Base-by-base conservation (phyloP, 768 basidiomycete species). In the Crepidotus variabilis region DNA sequence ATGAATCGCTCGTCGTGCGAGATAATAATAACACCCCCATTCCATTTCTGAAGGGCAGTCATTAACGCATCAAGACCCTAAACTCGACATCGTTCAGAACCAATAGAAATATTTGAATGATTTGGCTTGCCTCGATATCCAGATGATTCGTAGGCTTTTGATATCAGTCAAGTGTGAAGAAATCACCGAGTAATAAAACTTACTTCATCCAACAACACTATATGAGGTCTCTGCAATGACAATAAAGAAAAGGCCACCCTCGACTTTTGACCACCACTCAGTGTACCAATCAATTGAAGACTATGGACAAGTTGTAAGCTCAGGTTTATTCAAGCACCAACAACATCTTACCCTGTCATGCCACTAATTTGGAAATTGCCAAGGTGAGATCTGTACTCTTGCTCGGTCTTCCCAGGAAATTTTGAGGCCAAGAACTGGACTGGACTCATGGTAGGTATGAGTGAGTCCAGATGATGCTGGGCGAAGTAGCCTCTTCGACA, bases 341-440 rank as follows among this genome's bases (percentile, higher is more conserved):
- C 11, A 24, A 48, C 4, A 22, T 65, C 76, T 35, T 51, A 89
- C 90, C 92, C 90, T 1, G 94, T 96, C 85, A 96, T 87, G 45
- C 94, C 94, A 58, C 92, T 97, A 64, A 98, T 96, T 64, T 97
- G 95, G 76, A 98, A 97, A 57, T 95, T 94, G 6, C 96, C 97
- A 11, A 99, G 79, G 73, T 98, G 97, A n/a, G 74, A 71, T 59
- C 97, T 82, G 69, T 98, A 98, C 69, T 98, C 97, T 70, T 98
- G 96, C 71, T 98, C 97, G 6, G 82, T 92, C 72, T 88, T 89
- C 0, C 97, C 96, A 1, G 97, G 97, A 78, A 90, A 98, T 65
- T 84, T 91, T 21, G 86, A 85, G 13, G 93, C 92, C 28, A 99
- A 76, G 76, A 97, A 98, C 64, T 92, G 89, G 9, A 98, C 97